Base-by-base conservation (phyloP, 768 basidiomycete species). In the Termitomyces bulborhizus region DNA sequence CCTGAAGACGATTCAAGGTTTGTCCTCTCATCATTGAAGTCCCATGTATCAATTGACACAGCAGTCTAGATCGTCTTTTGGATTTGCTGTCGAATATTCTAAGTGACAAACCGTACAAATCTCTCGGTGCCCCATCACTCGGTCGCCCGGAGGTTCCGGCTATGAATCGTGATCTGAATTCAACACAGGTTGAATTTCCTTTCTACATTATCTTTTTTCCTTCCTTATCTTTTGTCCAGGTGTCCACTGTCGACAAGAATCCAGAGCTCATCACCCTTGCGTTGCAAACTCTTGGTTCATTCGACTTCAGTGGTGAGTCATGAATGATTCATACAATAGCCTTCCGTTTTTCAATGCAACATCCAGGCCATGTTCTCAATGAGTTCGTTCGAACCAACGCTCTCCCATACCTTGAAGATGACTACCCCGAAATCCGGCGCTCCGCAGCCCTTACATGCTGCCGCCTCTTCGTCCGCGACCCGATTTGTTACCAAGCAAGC, bases 401-500 rank as follows among this genome's bases (percentile, higher is more conserved):
- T 1, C 71, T 98, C 24, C 94, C 93, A 0, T 98, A 95, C 68
- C 79, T 98, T 36, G 96, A 98, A 64, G 87, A 97, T 62, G 97
- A 98, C 65, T 83, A 86, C 62, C 66, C 88, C 1, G 92, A 94
- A 54, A 88, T 98, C 2, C 80, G 97, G 15, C 81, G 86, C 31
- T 91, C 93, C 6, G 93, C 96, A 11, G 97, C 96, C 3, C 67
- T 90, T 45, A 94, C 95, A 1, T 98, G 94, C 66, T 97, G 94
- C 63, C 82, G 82, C 45, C 79, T 98, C 13, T 96, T 98, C 65
- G 85, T 94, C 56, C 85, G 86, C 54, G 97, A 99, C 71, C 94
- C 95, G 0, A 97, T 98, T 49, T 94, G 92, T 67, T 92, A 90
- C 62, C 95, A 98, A 71, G 88, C 93, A 9, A 96, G 93, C 73